These are phyloP conservation scores for Cladochytrium replicatum DNA, from an alignment of 192 early-diverging fungal genomes.

Conservation along the genomic window DNA sequence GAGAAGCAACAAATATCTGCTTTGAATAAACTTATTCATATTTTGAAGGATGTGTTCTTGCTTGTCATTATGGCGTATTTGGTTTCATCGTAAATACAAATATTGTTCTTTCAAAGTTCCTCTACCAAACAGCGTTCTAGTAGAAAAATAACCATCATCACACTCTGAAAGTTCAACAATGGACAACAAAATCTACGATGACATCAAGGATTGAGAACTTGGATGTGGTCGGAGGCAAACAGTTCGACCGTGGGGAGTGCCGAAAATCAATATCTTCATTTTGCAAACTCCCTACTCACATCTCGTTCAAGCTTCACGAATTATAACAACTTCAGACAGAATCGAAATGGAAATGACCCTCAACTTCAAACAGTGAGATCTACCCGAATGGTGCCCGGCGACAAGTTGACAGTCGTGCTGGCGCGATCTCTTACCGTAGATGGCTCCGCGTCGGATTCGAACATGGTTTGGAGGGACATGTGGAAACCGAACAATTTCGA, in stretches of 20 bases:
- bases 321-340: constrained; percentile 70
- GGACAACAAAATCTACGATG: constrained; percentile 76
- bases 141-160: too few species aligned
- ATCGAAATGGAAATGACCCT: constrained; percentile 84
- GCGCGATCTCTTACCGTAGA: constrained; percentile 66
- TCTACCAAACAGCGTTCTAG: too few species aligned
- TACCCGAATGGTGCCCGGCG: constrained; percentile 77
- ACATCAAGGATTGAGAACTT: constrained; percentile 85
- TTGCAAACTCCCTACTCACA: not conserved
- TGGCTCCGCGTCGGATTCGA: constrained; percentile 21
- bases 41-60: too few species aligned
- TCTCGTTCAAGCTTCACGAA: constrained; percentile 63
- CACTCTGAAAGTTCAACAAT: constrained; percentile 20
- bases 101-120: too few species aligned
- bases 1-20: too few species aligned
- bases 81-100: too few species aligned
- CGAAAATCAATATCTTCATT: not conserved
- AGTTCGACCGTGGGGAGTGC: constrained; percentile 78
- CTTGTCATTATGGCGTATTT: too few species aligned
- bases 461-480: constrained; percentile 58
- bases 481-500: constrained; percentile 81
- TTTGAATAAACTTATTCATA: too few species aligned
- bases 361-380: constrained; percentile 91
- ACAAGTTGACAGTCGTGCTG: constrained; percentile 75
- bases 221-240: constrained; percentile 72